phyloP scores from a whole-genome alignment of 371 early-diverging fungal species.

The Entomophthora muscae region DNA sequence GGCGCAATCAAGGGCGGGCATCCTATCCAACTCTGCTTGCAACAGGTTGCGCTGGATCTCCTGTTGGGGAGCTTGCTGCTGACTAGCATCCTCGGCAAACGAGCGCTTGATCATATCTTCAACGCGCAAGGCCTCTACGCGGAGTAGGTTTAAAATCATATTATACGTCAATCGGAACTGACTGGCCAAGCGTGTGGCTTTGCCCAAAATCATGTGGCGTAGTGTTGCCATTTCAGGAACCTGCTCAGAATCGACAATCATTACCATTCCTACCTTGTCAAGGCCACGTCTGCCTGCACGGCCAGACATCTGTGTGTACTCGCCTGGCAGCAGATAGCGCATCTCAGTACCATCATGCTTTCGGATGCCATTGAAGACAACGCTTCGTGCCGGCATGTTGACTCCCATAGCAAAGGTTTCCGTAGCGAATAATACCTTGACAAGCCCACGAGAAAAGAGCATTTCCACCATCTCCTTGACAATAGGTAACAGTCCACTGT shows the following conservation, averaged over 20 bases:
- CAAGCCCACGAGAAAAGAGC: constrained; percentile 80
- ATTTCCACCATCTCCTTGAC: constrained; percentile 98
- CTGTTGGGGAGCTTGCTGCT: constrained; percentile 60
- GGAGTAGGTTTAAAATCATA: constrained; percentile 95
- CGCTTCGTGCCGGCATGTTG: constrained; percentile 95
- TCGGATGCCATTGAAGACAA: constrained; percentile 81
- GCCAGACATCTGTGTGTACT: constrained; percentile 99
- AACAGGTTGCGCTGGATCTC: constrained; percentile 21
- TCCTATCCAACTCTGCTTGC: constrained; percentile 28
- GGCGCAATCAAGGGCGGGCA: constrained; percentile 55
- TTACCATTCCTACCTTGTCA: constrained; percentile 87
- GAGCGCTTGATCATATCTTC: constrained; percentile 97
- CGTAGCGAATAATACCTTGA: constrained; percentile 86
- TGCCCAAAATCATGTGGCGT: constrained; percentile 65
- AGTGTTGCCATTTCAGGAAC: constrained; percentile 25
- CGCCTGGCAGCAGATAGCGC: constrained; percentile 77
- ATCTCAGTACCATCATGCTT: constrained; percentile 87
- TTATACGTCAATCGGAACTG: constrained; percentile 98
- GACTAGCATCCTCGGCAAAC: constrained; percentile 82
- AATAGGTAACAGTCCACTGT: constrained; percentile 93
- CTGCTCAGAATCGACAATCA: constrained; percentile 40
- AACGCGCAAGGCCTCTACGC: constrained; percentile 93
- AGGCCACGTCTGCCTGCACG: constrained; percentile 97
- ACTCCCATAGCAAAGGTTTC: constrained; percentile 98
- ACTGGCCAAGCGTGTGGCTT: constrained; percentile 78